These are phyloP conservation scores for Amesomyces nigricolor DNA, from an alignment of 2,329 filamentous ascomycete genomes.

Conservation along the genomic window DNA sequence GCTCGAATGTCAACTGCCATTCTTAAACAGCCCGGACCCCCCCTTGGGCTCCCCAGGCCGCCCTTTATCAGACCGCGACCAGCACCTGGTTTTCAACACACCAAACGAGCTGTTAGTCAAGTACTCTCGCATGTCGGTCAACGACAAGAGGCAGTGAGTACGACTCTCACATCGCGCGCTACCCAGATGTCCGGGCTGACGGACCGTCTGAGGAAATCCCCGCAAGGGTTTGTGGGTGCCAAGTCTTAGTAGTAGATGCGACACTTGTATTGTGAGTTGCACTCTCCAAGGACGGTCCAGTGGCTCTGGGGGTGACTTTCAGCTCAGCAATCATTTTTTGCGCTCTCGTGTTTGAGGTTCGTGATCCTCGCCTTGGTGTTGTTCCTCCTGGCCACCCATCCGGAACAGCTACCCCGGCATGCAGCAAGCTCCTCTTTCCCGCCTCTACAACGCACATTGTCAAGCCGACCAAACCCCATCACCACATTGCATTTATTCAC, in stretches of 20 bases:
- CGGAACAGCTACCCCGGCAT: too few species aligned
- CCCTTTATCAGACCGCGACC: too few species aligned
- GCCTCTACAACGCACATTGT: too few species aligned
- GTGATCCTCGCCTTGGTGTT: background rate
- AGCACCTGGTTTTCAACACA: too few species aligned
- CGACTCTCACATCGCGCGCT: constrained; percentile 7
- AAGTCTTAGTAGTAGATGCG: constrained; percentile 2
- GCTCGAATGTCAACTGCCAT: too few species aligned
- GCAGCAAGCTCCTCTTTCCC: too few species aligned
- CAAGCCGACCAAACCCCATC: too few species aligned
- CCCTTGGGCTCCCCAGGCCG: too few species aligned
- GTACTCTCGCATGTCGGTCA: background rate
- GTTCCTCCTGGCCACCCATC: background rate
- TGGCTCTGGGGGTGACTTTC: background rate
- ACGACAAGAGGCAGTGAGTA: constrained; percentile 4
- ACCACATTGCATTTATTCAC: too few species aligned
- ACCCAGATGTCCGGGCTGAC: background rate
- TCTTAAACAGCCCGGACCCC: too few species aligned
- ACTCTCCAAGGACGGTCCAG: background rate
- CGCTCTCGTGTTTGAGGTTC: too few species aligned
- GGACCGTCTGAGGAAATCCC: background rate
- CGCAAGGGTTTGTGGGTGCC: constrained; percentile 1
- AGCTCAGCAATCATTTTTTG: background rate
- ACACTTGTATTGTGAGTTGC: background rate
- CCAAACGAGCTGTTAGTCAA: constrained; percentile 1